phyloP scores from a whole-genome alignment of 176 grass and related monocot genomes.

The Raddia distichophylla region DNA sequence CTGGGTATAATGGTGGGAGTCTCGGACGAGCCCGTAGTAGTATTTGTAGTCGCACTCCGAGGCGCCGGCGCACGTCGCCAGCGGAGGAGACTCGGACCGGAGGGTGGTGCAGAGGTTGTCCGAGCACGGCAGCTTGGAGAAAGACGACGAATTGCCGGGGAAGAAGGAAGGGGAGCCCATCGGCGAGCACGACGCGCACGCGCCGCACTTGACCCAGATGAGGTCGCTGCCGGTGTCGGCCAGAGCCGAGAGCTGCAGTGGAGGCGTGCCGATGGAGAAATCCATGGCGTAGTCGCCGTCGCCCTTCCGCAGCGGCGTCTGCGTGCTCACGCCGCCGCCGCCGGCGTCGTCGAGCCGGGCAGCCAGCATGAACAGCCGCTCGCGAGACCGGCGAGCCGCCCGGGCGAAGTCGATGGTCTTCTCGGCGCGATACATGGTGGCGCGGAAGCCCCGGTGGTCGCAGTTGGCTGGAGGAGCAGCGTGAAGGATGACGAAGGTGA shows the following conservation, averaged over 20 bases:
- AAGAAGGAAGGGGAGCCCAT: neutral
- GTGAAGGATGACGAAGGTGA: neutral
- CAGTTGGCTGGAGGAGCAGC: neutral
- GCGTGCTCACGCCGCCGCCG: neutral
- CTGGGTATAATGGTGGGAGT: neutral
- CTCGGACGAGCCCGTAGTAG: neutral
- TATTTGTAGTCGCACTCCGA: neutral
- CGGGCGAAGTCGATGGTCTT: neutral
- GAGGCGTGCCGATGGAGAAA: constrained; percentile 25
- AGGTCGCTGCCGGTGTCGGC: constrained; percentile 24
- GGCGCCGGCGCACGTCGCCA: neutral
- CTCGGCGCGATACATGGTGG: neutral
- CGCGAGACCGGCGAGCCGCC: neutral
- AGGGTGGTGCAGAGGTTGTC: neutral
- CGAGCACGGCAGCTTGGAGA: constrained; percentile 12
- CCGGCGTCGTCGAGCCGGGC: neutral
- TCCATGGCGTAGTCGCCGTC: neutral
- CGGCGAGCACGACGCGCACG: neutral
- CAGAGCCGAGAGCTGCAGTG: neutral
- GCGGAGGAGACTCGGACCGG: no score
- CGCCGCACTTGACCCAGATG: constrained; percentile 25
- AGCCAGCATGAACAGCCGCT: neutral
- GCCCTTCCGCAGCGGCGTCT: neutral
- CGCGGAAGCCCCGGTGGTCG: neutral
- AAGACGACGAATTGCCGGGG: neutral